A percentile compares a stretch with the other conserved stretches of the same genome.
Evolutionary conservation across 345 rosid genomes (phyloP).

Genomic region (Lagerstroemia speciosa): DNA sequence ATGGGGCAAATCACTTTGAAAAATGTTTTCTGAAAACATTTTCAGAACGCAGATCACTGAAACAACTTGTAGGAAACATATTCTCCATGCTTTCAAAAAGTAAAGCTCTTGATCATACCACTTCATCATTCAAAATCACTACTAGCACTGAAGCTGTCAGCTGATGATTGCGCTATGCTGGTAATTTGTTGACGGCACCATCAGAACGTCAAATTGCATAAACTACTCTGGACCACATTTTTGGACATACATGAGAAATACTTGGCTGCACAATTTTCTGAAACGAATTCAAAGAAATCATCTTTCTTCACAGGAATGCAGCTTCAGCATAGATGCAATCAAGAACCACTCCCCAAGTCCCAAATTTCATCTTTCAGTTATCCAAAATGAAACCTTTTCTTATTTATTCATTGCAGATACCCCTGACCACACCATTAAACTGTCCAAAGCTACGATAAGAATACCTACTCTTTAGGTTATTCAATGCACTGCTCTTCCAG

Average conservation of each 20-base stretch:
- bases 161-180: no score
- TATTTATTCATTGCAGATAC: not conserved
- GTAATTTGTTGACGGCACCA: not conserved
- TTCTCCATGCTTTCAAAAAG: not conserved
- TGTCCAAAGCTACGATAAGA: not conserved
- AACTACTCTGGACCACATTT: not conserved
- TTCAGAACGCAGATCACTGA: not conserved
- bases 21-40: no score
- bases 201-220: not conserved
- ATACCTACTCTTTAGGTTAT: not conserved
- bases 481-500: not conserved
- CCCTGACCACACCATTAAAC: not conserved
- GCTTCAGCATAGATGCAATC: not conserved
- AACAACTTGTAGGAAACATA: not conserved
- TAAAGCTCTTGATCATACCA: not conserved
- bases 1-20: no score
- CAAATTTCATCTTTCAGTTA: not conserved
- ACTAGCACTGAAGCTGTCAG: not conserved
- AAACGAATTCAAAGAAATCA: not conserved
- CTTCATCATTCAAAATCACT: not conserved
- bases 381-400: not conserved
- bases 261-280: not conserved
- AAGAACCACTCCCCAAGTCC: not conserved
- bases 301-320: not conserved
- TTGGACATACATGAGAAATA: not conserved